These are phyloP conservation scores for Sporobolomyces roseus DNA, from an alignment of 768 basidiomycete genomes.

Conservation along the genomic window DNA sequence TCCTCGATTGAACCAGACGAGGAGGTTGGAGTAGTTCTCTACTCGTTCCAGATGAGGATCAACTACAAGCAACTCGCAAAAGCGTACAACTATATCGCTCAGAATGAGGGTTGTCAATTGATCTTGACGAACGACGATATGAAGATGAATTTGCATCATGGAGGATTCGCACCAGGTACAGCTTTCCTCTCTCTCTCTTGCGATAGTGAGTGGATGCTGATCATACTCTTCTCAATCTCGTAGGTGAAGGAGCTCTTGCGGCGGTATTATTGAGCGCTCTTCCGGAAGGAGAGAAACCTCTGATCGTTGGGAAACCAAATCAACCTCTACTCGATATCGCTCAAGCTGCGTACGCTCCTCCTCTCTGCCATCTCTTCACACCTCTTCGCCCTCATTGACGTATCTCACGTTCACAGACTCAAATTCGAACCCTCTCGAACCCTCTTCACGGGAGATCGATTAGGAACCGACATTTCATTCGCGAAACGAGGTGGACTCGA, in stretches of 20 bases:
- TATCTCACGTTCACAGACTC: conserved; percentile 57
- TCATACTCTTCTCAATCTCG: background rate
- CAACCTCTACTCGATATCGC: conserved; percentile 87
- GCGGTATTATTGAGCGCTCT: conserved; percentile 65
- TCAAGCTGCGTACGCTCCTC: conserved; percentile 59
- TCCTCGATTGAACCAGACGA: conserved; percentile 58
- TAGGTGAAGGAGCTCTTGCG: conserved; percentile 66
- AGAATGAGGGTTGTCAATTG: conserved; percentile 62
- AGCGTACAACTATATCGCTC: conserved; percentile 79
- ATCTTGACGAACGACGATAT: conserved; percentile 88
- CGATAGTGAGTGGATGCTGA: background rate
- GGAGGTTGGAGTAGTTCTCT: conserved; percentile 76
- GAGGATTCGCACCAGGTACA: conserved; percentile 70
- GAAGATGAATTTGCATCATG: conserved; percentile 66
- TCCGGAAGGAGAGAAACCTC: conserved; percentile 59
- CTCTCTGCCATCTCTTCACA: background rate
- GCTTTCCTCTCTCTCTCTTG: background rate
- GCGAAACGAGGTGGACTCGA: conserved; percentile 55
- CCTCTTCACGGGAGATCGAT: conserved; percentile 89
- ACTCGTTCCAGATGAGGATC: conserved; percentile 74
- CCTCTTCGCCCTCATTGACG: background rate
- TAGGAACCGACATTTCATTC: conserved; percentile 91
- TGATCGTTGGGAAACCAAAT: conserved; percentile 81
- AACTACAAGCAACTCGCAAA: conserved; percentile 91
- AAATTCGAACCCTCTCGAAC: conserved; percentile 77